phyloP scores from a whole-genome alignment of 306 rosid genomes.

The Sophora flavescens region DNA sequence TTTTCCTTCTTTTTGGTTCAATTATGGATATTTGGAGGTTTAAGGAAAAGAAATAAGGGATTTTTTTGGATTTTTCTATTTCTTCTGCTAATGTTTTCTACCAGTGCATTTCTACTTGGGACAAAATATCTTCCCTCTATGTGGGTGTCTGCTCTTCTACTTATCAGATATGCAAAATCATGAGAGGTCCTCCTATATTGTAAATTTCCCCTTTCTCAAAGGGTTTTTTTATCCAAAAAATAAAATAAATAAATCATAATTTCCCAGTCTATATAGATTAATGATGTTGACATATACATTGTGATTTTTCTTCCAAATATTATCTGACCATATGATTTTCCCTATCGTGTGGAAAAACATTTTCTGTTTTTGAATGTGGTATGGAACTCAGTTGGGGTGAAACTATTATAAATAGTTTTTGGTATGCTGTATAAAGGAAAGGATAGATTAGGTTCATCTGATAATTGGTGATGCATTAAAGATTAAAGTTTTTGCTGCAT shows the following conservation, averaged over 20 bases:
- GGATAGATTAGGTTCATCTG: not conserved
- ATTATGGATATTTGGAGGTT: conserved; percentile 7
- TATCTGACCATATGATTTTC: conserved; percentile 22
- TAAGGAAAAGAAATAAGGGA: not conserved
- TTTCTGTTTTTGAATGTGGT: conserved; percentile 30
- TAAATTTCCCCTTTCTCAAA: not conserved
- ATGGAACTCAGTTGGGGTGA: not conserved
- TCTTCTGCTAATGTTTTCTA: conserved; percentile 5
- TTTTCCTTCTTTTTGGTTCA: not conserved
- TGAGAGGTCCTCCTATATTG: not conserved
- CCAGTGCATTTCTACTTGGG: not conserved
- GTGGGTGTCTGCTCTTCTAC: not conserved
- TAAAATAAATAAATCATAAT: not conserved
- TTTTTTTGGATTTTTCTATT: not conserved
- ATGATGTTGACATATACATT: not conserved
- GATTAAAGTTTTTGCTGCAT: conserved; percentile 9
- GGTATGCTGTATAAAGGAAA: conserved; percentile 12
- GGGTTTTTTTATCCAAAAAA: not conserved
- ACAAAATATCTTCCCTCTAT: conserved; percentile 14
- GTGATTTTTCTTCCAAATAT: conserved; percentile 26
- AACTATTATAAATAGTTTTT: conserved; percentile 15
- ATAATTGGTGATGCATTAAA: not conserved
- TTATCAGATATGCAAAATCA: conserved; percentile 9
- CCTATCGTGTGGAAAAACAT: conserved; percentile 1
- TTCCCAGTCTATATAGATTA: conserved; percentile 18